These are phyloP conservation scores for Aspergillus udagawae DNA, from an alignment of 2,329 filamentous ascomycete species.

Conservation along the genomic window DNA sequence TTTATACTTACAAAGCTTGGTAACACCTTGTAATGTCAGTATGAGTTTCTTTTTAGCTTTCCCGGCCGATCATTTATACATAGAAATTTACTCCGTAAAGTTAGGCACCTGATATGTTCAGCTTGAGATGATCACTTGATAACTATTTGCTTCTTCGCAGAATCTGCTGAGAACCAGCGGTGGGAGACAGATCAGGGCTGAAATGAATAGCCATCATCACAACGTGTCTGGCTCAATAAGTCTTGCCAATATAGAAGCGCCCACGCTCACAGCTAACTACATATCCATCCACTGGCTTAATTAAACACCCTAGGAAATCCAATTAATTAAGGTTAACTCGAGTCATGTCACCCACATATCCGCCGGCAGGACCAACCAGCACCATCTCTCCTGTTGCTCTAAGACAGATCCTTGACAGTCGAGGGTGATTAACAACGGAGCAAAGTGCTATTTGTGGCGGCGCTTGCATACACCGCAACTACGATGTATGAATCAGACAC, in stretches of 20 bases:
- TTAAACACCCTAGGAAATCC: not conserved
- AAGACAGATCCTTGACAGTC: not conserved
- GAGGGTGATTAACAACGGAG: not conserved
- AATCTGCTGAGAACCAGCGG: not conserved
- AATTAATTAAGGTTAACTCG: not conserved
- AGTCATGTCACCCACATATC: conserved; percentile 3
- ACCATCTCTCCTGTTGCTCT: not conserved
- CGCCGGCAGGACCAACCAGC: not conserved
- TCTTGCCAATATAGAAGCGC: not conserved
- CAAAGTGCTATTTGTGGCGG: not conserved
- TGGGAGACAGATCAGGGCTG: not conserved
- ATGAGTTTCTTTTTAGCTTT: conserved; percentile 1
- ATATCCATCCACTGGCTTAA: not conserved
- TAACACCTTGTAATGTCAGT: not conserved
- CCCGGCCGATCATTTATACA: conserved; percentile 8
- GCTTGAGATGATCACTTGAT: conserved; percentile 11
- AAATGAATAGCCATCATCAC: not conserved
- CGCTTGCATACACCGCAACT: not conserved
- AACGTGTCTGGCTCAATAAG: not conserved
- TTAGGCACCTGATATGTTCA: not conserved
- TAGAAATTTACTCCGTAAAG: not conserved
- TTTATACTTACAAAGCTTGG: not conserved
- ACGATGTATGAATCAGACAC: not conserved
- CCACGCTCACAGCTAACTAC: not conserved
- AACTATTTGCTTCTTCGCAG: conserved; percentile 2